Base-by-base conservation (phyloP, 2,329 filamentous ascomycete genomes). In the Penicillium sp. region DNA sequence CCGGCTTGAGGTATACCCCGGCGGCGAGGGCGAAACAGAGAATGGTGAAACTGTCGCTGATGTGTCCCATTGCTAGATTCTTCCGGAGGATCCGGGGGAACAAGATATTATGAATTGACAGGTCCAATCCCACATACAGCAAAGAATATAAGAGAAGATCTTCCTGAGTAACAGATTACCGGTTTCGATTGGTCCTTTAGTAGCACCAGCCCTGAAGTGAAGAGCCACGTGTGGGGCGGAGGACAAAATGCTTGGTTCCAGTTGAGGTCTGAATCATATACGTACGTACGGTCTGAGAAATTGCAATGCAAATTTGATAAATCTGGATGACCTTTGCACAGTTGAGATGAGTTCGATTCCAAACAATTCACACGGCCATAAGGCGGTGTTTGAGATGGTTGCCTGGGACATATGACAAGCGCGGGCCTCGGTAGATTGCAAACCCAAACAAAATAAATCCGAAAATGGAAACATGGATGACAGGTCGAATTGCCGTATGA, bases 1-100 rank as follows among this genome's bases (percentile, higher is more conserved):
- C 60, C 1, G 72, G 72, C 32, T 55, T 60, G 16, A 65, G 37
- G 26, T 62, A 64, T 16, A 67, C 22, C 3, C 45, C 61, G 0
- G 58, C 58, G 11, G 60, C 64, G 6, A 59, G 47, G n/a, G 55
- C 61, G 9, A 65, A 18, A 39, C 63, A 67, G 11, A 68, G 40
- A 5, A 65, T 26, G 18, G 39, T 37, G 37, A 61, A 53, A 42
- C 45, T 57, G 5, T 57, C 57, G 13, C 48, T 55, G 29, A 63
- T 37, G 14, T 43, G 16, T 8, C 58, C 58, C 61, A 63, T 63
- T 24, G 43, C n/a, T 10, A n/a, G 10, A 34, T 9, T 1, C 43
- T 20, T 13, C 14, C 10, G 16, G 16, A 34, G 11, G 11, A 26
- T 26, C 48, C 32, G 20, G 38, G 26, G 3, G 1, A 10, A 16